Conservation (phyloP, 2,329 filamentous ascomycete species). For the Elsinoe ampelina region DNA sequence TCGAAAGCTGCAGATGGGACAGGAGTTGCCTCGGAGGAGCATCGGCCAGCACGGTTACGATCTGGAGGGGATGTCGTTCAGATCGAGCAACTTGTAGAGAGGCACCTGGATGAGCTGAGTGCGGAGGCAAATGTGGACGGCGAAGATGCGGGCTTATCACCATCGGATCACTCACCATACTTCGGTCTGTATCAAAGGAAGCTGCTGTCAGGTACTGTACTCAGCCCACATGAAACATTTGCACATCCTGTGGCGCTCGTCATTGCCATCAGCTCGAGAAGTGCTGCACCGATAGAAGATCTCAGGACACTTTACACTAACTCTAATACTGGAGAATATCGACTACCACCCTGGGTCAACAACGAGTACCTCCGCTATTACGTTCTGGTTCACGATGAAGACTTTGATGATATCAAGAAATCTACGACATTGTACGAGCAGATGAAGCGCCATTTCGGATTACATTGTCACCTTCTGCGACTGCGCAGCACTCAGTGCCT, state of each 20-base stretch:
- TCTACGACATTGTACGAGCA: conserved; percentile 89
- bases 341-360: conserved; percentile 76
- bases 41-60: conserved; percentile 31
- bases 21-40: conserved; percentile 24
- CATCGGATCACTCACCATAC: conserved; percentile 40
- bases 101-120: conserved; percentile 70
- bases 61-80: conserved; percentile 50
- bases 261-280: conserved; percentile 88
- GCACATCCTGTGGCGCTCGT: conserved; percentile 89
- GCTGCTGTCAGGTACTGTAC: conserved; percentile 66
- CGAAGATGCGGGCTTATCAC: conserved; percentile 26
- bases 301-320: conserved; percentile 74
- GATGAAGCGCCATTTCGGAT: conserved; percentile 96
- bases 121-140: conserved; percentile 30
- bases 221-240: conserved; percentile 85
- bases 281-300: conserved; percentile 73
- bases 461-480: conserved; percentile 87
- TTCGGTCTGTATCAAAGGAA: conserved; percentile 78
- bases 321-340: conserved; percentile 66
- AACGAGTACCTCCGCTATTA: conserved; percentile 93
- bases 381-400: conserved; percentile 91
- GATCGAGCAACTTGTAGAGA: conserved; percentile 71
- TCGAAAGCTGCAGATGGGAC: conserved; percentile 21
- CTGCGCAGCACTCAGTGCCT: conserved; percentile 77
- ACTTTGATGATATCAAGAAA: conserved; percentile 82